Base-by-base conservation (phyloP, 2,329 filamentous ascomycete species). In the Pezicula carpinea region DNA sequence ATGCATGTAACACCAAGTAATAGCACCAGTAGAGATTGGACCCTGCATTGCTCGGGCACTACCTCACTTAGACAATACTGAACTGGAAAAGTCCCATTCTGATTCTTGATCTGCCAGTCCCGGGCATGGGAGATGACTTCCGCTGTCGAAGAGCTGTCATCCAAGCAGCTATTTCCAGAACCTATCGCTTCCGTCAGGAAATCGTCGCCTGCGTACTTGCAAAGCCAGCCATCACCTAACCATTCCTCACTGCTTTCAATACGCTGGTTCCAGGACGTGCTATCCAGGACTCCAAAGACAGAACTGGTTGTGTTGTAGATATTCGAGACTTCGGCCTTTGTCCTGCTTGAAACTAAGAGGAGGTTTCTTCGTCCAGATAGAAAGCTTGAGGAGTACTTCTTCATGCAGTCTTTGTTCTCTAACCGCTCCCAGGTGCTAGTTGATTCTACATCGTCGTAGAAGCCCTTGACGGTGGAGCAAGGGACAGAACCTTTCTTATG, bases 1-100 rank as follows among this genome's bases (percentile, higher is more conserved):
- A 55, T 61, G 10, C 43, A 17, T 19, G 63, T 57, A 4, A 64
- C 56, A 26, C 57, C 29, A 19, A 44, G 31, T 36, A 39, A 41
- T 43, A 23, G 35, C 15, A 17, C 11, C 31, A n/a, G 18, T 8
- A 26, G 18, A 6, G 38, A 40, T n/a, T 40, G 38, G 5, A 43
- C 17, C 26, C 15, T 15, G 21, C 40, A 43, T 33, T 17, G 26
- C 17, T 43, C 40, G 17, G 40, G 40, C 8, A 34, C 17, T 10
- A 22, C 34, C 22, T 47, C 33, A 18, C 39, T 40, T 2, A 46
- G 17, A 19, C 39, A 43, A 33, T 47, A 29, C 5, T 43, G 18
- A 7, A 46, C 26, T 7, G 22, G 13, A 17, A 43, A 34, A 10
- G 7, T 33, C 13, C 26, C 22, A 17, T 17, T 31, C 7, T 21